Percentiles rank a stretch among this genome's conserved stretches.
These are phyloP conservation scores for Flaveria bidentis DNA, from an alignment of 129 eudicot genomes.

Conservation along the genomic window DNA sequence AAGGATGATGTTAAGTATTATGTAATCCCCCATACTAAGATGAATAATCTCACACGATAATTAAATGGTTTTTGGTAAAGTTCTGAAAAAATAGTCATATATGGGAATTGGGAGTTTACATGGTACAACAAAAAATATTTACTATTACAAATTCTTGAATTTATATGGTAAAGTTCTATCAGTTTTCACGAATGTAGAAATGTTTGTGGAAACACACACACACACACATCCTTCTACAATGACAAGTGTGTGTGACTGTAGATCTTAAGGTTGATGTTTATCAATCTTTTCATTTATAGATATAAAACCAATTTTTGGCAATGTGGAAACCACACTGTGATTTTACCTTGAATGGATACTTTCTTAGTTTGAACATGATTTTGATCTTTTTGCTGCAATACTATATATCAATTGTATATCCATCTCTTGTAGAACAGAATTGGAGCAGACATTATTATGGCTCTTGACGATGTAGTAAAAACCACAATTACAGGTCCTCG, in stretches of 20 bases:
- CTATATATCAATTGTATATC: slow-evolving; percentile 25
- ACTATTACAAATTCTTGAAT: not conserved
- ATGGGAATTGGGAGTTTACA: not conserved
- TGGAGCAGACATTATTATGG: slow-evolving; percentile 98
- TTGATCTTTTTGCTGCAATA: slow-evolving; percentile 3
- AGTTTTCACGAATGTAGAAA: not conserved
- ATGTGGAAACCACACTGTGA: slow-evolving; percentile 9
- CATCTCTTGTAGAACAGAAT: slow-evolving; percentile 78
- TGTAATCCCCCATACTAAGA: not conserved
- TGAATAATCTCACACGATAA: not conserved
- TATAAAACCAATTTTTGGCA: not conserved
- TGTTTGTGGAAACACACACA: not conserved
- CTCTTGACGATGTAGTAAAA: slow-evolving; percentile 94
- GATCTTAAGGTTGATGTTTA: slow-evolving; percentile 11
- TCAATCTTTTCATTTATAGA: not conserved
- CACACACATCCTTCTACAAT: not conserved
- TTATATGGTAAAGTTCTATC: not conserved
- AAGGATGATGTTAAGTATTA: not conserved
- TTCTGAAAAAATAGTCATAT: not conserved
- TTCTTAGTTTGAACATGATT: slow-evolving; percentile 13
- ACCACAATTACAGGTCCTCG: slow-evolving; percentile 95
- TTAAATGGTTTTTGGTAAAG: no score
- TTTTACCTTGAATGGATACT: slow-evolving; percentile 3
- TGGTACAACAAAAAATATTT: not conserved
- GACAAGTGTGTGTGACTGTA: not conserved